Evolutionary conservation across 306 rosid species (phyloP), one percentile per base, ranked within the genome.

Genomic region (Malus asiatica): DNA sequence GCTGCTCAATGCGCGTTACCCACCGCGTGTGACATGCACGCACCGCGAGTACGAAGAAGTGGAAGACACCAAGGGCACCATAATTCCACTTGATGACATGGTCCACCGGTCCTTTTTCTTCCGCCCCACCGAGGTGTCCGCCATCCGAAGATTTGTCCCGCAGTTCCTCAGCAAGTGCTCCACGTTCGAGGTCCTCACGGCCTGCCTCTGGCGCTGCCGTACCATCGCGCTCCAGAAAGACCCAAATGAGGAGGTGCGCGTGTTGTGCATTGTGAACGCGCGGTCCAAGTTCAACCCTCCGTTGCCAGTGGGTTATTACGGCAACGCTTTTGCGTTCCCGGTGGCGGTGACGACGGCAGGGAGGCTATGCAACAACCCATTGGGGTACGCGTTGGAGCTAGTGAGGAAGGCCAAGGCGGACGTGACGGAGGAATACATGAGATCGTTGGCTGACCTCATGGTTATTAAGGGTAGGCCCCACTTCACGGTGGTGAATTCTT

Each of bases 191-290:
- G 67, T 79, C 10, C 76, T 89, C 45, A 85, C 85, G 0, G 93
- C 93, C 0, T 76, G 76, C 27, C 89, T 89, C 0, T 89, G 93
- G 93, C 85, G 90, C 10, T 89, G 93, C 68, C 88, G 93, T 45
- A 87, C 88, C 7, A 27, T 58, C 6, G 85, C 90, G 0, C 48
- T 87, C 5, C 78, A 75, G 16, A 70, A 74, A 0, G 86, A 89
- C 9, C 35, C 6, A 0, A 72, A 85, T 0, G 86, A 89, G 45
- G 90, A 89, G 79, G 89, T 86, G 29, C 89, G 93, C 73, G 65
- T 89, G 4, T 11, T 86, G 3, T 89, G 82, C 76, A 57, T 83
- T 1, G 86, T 85, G 2, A 81, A 79, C 4, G 81, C 89, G 0
- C 89, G 89, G 1, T 4, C 59, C 62, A 89, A 46, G 29, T 79